Evolutionary conservation across 441 rosid species (phyloP), one percentile per base, ranked within the genome.

Genomic region (Gossypium lobatum): DNA sequence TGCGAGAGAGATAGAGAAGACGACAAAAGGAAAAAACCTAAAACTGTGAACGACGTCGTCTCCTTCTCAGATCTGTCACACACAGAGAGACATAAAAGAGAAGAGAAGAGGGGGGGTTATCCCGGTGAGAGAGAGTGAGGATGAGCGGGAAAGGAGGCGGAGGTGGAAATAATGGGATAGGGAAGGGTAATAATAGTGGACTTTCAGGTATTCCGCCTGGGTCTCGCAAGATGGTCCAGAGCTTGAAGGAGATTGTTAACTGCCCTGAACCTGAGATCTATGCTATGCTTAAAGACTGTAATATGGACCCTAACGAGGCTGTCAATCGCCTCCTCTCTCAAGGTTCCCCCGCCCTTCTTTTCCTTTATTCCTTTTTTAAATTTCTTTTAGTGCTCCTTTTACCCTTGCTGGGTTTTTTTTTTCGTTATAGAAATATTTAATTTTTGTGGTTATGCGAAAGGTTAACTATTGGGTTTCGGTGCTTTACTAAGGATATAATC

Each of bases 301-400:
- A 88, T 79, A 93, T 95, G 99, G 99, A 95, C 93, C 99, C 99
- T 73, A 90, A 95, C 84, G 99, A 95, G 81, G 84, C 98, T 76
- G 99, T 91, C 73, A 91, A 83, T 84, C 97, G 99, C 80, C 97
- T 93, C 76, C 97, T 95, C 76, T 55, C 88, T 72, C 98, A 91
- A 95, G 99, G 99, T 88, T 60, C 65, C 18, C 2, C 9, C 17
- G 17, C 34, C 67, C 63, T 5, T 42, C 6, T 28, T 42, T 52
- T 23, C 17, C 14, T 31, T 8, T 39, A 39, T 39, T 39, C 11
- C 45, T n/a, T 28, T 8, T 14, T 28, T 55, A 1, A 18, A 9
- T 53, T 9, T 8, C 25, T 17, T 3, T 11, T 64, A 9, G 28
- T 8, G 46, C 11, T 28, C 21, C 14, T 6, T 7, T 3, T 28